Evolutionary conservation across 2,329 filamentous ascomycete genomes (phyloP), one percentile per base, ranked within the genome.

Genomic region (Stenocarpella maydis): DNA sequence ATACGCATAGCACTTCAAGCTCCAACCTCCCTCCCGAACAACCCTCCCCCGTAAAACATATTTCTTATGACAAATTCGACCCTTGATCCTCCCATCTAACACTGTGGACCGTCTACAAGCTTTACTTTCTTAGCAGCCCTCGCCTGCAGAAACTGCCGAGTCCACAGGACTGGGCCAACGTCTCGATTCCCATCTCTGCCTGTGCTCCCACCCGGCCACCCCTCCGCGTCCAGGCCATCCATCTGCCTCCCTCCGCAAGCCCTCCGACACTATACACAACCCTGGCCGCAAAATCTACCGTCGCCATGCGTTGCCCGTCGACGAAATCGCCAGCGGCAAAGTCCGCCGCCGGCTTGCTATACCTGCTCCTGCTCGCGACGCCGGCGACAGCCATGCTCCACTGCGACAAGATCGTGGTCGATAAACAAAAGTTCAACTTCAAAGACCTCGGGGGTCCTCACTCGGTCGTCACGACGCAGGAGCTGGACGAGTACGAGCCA

Each of bases 401-500:
- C 72, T 95, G 92, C 83, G 83, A 86, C 24, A 83, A 90, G 61
- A 82, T 94, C 39, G 80, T 85, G 4, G 83, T 88, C 1, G 86
- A 90, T 72, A 83, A 83, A 28, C 83, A 87, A 71, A 84, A 81
- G 37, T 95, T 91, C 79, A 85, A 94, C 79, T 82, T 95, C 37
- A 82, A 82, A 31, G 79, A 84, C 72, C 86, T 95, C 9, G 83
- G 82, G 7, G 92, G 92, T 1, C 90, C 91, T 41, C 91, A 91
- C 77, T 88, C 89, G 0, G 89, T 94, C 45, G 85, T 93, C 67
- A 88, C 88, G 60, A 84, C 82, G 75, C 84, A 83, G 74, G 82
- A 84, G 72, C 63, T 64, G 12, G 53, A 63, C 2, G 50, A 54
- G 45, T 45, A 41, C 31, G 80, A 85, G 41, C 84, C 85, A 24